Conservation (phyloP, 179 eudicot species). For the Silene vulgaris region DNA sequence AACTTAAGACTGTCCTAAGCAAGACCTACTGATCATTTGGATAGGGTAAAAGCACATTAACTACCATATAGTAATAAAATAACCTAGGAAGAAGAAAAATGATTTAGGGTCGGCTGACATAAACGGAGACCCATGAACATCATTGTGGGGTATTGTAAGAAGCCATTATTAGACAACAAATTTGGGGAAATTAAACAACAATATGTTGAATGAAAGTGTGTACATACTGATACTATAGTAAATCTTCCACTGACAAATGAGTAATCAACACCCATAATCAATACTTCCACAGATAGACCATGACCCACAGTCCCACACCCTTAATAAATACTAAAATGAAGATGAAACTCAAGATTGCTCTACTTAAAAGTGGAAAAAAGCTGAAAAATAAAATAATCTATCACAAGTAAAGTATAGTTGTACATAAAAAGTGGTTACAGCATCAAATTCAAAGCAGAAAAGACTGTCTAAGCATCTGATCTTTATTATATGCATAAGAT, state of each 20-base stretch:
- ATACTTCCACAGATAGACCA: slow-evolving; percentile 1
- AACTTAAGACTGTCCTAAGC: too few relatives aligned
- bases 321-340: slow-evolving; percentile 9
- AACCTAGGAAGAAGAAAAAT: too few relatives aligned
- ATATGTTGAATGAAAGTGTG: not conserved
- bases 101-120: too few relatives aligned
- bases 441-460: slow-evolving; percentile 36
- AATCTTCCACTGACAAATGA: slow-evolving; percentile 9
- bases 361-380: slow-evolving; percentile 18
- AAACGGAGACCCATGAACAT: too few relatives aligned
- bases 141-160: too few relatives aligned
- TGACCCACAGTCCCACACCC: not conserved
- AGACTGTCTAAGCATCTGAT: slow-evolving; percentile 31
- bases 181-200: not conserved
- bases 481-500: slow-evolving; percentile 11
- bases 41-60: too few relatives aligned
- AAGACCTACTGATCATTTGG: too few relatives aligned
- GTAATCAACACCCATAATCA: slow-evolving; percentile 9
- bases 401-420: slow-evolving; percentile 26
- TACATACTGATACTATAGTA: slow-evolving; percentile 5
- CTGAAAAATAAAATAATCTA: slow-evolving; percentile 15
- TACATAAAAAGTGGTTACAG: slow-evolving; percentile 19
- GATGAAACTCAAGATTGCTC: slow-evolving; percentile 12
- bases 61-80: too few relatives aligned
- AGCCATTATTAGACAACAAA: too few relatives aligned